Evolutionary conservation across 2,329 filamentous ascomycete species (phyloP).

Genomic region (Fusarium lateritium): DNA sequence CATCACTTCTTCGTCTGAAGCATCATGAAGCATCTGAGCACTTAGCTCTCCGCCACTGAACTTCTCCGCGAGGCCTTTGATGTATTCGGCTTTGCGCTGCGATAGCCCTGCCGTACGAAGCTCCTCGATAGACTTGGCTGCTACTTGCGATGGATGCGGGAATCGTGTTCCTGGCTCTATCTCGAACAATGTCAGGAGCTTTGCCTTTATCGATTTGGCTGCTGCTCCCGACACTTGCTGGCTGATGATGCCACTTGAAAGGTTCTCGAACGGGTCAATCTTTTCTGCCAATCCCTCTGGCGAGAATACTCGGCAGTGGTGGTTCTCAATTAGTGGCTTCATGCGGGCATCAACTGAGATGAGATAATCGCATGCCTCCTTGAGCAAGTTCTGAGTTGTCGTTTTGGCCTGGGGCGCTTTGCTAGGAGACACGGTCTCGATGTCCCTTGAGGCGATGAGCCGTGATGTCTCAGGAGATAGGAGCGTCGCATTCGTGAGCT

Average conservation of each 20-base stretch:
- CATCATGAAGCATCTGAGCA: slow-evolving; percentile 81
- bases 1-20: slow-evolving; percentile 88
- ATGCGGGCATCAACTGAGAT: slow-evolving; percentile 81
- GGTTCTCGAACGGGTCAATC: slow-evolving; percentile 88
- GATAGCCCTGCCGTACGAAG: slow-evolving; percentile 91
- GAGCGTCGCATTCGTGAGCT: slow-evolving; percentile 77
- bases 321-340: slow-evolving; percentile 77
- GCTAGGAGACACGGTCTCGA: slow-evolving; percentile 63
- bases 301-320: slow-evolving; percentile 85
- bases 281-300: slow-evolving; percentile 85
- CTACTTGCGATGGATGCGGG: slow-evolving; percentile 82
- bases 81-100: slow-evolving; percentile 95
- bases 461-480: slow-evolving; percentile 80
- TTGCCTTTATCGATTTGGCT: slow-evolving; percentile 88
- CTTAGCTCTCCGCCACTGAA: slow-evolving; percentile 83
- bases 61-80: slow-evolving; percentile 86
- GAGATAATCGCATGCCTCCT: slow-evolving; percentile 82
- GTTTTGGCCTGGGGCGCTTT: slow-evolving; percentile 57
- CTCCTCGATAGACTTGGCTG: slow-evolving; percentile 71
- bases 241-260: slow-evolving; percentile 91
- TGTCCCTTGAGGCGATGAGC: slow-evolving; percentile 66
- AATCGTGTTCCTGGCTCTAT: slow-evolving; percentile 65
- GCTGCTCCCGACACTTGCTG: slow-evolving; percentile 97
- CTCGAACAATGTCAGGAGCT: slow-evolving; percentile 83
- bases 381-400: slow-evolving; percentile 80